Conservation (phyloP, 2,329 filamentous ascomycete species). For the Epichloe coenophiala region DNA sequence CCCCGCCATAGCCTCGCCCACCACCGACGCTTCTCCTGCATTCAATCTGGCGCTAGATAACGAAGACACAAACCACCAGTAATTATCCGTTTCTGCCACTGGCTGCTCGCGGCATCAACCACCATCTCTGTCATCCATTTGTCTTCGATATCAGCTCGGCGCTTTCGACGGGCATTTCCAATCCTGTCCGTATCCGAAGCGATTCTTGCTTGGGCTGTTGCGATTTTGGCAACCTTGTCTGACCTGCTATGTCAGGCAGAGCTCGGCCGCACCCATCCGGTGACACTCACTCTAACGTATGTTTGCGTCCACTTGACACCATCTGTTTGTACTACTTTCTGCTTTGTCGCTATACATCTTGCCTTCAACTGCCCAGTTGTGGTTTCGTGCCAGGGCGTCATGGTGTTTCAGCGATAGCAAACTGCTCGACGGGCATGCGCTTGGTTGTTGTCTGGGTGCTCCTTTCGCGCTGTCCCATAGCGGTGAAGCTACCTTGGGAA, state of each 20-base stretch:
- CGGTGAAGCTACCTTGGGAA: background rate
- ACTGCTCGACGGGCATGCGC: background rate
- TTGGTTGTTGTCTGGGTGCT: background rate
- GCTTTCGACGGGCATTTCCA: background rate
- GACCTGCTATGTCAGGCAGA: background rate
- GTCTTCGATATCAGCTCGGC: background rate
- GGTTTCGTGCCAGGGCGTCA: background rate
- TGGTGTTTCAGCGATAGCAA: background rate
- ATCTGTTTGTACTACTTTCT: background rate
- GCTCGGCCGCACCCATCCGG: background rate
- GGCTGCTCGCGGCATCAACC: background rate
- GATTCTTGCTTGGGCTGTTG: background rate
- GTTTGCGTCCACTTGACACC: background rate
- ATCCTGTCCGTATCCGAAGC: background rate
- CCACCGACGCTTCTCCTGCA: conserved; percentile 4
- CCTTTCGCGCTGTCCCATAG: background rate
- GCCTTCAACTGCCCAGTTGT: background rate
- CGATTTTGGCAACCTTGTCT: background rate
- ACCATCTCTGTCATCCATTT: background rate
- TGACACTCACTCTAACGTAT: background rate
- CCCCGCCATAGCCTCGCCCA: conserved; percentile 1
- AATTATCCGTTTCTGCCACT: background rate
- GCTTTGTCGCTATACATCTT: background rate
- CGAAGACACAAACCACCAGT: background rate
- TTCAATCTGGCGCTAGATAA: conserved; percentile 3